Evolutionary conservation across 2,329 filamentous ascomycete genomes (phyloP), one percentile per base, ranked within the genome.

Genomic region (Truncatella angustata): DNA sequence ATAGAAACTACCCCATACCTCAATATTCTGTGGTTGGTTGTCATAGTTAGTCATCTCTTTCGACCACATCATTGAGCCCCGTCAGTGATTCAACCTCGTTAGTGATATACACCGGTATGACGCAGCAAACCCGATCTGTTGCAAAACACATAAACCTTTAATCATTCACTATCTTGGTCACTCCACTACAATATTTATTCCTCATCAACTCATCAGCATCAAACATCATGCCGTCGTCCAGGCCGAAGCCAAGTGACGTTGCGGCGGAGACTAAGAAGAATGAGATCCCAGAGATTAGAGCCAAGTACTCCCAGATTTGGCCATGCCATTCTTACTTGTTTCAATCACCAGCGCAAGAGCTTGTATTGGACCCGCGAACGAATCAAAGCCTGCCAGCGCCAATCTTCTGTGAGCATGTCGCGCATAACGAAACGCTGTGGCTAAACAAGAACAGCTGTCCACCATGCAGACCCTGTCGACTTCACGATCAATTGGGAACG

Each of bases 261-360:
- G 87, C 87, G 50, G 80, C 83, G 23, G 86, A 90, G 65, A 87
- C 86, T n/a, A 89, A 89, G 69, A 80, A 77, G 60, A 78, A 79
- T 53, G 88, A 85, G 64, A 85, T 90, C 57, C 86, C 87, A 14
- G 73, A 80, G 56, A 82, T 90, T 60, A 79, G 76, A 62, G 73
- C 76, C 32, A 74, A 80, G 63, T 84, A 79, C 69, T 74, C 71
- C 53, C 72, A 74, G 52, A 68, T 70, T 61, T 88, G 73, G 75
- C 77, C 76, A 14, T 77, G 77, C 4, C 78, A 75, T 58, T 90
- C 86, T 3, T 79, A 81, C 60, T 74, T 87, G 37, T 81, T 82
- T 64, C 66, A 74, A 63, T 70, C 79, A 58, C 72, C 77, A 57
- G 64, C 79, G 62, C 63, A 70, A 63, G 74, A 79, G 66, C 71